Percentiles rank a stretch among this genome's conserved stretches.
These are phyloP conservation scores for Westerdykella sp. DNA, from an alignment of 2,329 filamentous ascomycete species.

Conservation along the genomic window DNA sequence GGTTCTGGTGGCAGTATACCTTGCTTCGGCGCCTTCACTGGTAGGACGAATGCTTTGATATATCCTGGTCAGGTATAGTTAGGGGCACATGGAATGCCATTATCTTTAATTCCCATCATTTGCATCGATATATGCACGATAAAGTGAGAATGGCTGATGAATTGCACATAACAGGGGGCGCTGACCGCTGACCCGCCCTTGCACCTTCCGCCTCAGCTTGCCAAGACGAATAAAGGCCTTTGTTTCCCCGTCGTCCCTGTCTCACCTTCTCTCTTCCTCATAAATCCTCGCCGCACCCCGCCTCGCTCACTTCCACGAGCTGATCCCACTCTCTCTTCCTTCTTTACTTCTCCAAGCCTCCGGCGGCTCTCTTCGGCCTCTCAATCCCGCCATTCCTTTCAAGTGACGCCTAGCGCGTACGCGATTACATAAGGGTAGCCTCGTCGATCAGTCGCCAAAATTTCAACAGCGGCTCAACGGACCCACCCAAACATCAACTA, in stretches of 20 bases:
- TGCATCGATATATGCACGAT: too few species aligned
- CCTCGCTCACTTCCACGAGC: slow-evolving; percentile 3
- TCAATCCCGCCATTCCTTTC: background rate
- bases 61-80: too few species aligned
- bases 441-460: slow-evolving; percentile 9
- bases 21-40: too few species aligned
- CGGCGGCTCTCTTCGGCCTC: background rate
- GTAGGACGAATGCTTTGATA: too few species aligned
- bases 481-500: slow-evolving; percentile 10
- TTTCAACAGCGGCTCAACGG: slow-evolving; percentile 22
- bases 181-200: too few species aligned
- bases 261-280: background rate
- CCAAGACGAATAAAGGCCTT: too few species aligned
- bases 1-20: too few species aligned
- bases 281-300: background rate
- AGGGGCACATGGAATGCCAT: too few species aligned
- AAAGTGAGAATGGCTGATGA: too few species aligned
- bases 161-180: too few species aligned
- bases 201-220: too few species aligned
- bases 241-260: background rate
- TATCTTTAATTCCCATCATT: too few species aligned
- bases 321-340: slow-evolving; percentile 7
- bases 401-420: background rate
- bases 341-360: background rate
- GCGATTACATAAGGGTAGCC: background rate